A percentile compares a stretch with the other conserved stretches of the same genome.
Evolutionary conservation across 2,329 filamentous ascomycete species (phyloP).

Genomic region (Colletotrichum chrysophilum): DNA sequence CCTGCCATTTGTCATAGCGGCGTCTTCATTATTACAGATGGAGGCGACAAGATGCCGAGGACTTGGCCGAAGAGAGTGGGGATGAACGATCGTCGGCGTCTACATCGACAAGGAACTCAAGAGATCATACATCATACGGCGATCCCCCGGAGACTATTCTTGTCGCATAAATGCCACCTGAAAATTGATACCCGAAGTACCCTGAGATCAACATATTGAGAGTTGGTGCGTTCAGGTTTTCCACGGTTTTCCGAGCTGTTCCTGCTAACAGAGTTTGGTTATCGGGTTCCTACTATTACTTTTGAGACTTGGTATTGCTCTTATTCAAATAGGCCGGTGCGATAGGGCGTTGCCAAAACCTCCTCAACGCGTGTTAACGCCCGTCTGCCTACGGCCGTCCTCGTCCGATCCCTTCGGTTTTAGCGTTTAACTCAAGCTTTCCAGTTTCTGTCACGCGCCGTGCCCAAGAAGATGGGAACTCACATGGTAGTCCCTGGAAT

Average conservation of each 20-base stretch:
- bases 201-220: not conserved
- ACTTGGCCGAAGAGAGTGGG: not conserved
- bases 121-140: not conserved
- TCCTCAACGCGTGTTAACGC: not conserved
- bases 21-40: too few species aligned
- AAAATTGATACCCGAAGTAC: not conserved
- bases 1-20: not conserved
- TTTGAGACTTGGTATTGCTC: not conserved
- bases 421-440: not conserved
- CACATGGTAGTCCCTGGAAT: not conserved
- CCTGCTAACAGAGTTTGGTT: not conserved
- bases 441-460: not conserved
- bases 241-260: not conserved
- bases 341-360: not conserved
- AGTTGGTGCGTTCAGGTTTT: not conserved
- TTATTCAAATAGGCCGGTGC: not conserved
- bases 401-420: not conserved
- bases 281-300: not conserved
- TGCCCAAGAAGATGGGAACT: not conserved
- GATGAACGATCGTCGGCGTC: not conserved
- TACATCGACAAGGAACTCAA: not conserved
- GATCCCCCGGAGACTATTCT: not conserved
- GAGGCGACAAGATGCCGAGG: not conserved
- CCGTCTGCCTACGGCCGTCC: not conserved
- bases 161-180: not conserved